Conservation (phyloP, 495 filamentous ascomycete species). For the Cladorrhinum samala region DNA sequence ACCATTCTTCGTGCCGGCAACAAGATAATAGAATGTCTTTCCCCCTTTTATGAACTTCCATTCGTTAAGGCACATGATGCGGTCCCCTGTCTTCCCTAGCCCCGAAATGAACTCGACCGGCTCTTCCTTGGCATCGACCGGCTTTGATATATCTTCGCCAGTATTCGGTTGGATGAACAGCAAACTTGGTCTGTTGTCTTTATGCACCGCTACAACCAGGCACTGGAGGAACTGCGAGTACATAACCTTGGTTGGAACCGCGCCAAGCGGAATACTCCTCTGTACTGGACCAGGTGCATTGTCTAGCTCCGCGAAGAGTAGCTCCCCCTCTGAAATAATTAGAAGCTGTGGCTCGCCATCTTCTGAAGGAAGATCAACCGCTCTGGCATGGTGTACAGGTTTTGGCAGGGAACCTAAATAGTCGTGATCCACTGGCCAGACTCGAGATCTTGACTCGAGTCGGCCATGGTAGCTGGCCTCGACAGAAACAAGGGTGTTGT, state of each 20-base stretch:
- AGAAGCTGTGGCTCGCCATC: slow-evolving; percentile 26
- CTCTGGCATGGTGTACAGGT: slow-evolving; percentile 25
- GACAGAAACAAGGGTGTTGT: slow-evolving; percentile 20
- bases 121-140: slow-evolving; percentile 28
- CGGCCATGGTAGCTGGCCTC: neutral
- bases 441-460: slow-evolving; percentile 17
- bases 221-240: slow-evolving; percentile 46
- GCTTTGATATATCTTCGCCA: slow-evolving; percentile 37
- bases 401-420: slow-evolving; percentile 24
- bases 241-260: slow-evolving; percentile 48
- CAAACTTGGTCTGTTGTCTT: slow-evolving; percentile 30
- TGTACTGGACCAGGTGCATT: slow-evolving; percentile 43
- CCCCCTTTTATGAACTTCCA: slow-evolving; percentile 40
- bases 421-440: slow-evolving; percentile 38
- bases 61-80: slow-evolving; percentile 36
- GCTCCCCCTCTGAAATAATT: slow-evolving; percentile 36
- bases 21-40: slow-evolving; percentile 39
- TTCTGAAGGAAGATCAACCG: slow-evolving; percentile 24
- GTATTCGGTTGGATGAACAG: slow-evolving; percentile 45
- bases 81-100: slow-evolving; percentile 35
- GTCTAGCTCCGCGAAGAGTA: slow-evolving; percentile 48
- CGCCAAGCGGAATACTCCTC: slow-evolving; percentile 41
- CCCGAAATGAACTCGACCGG: slow-evolving; percentile 33
- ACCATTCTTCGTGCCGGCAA: slow-evolving; percentile 36
- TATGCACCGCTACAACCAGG: slow-evolving; percentile 46